A percentile compares a stretch with the other conserved stretches of the same genome.
These are phyloP conservation scores for Gamarada debralockiae DNA, from an alignment of 495 filamentous ascomycete species.

Conservation along the genomic window DNA sequence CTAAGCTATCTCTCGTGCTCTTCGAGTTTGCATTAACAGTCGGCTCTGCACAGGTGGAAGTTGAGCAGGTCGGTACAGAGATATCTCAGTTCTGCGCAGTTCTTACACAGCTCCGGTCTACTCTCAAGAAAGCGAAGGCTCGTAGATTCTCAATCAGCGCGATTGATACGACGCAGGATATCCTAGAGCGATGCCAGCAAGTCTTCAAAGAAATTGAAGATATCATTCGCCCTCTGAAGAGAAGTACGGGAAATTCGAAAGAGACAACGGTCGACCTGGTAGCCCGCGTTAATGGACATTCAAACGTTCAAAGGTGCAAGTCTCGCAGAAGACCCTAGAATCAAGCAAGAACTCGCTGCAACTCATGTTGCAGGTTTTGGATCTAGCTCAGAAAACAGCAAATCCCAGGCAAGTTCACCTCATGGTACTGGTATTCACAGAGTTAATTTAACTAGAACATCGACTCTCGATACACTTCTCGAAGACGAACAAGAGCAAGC, in stretches of 20 bases:
- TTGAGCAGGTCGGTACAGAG: slow-evolving; percentile 37
- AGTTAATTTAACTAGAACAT: slow-evolving; percentile 1
- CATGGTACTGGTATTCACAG: neutral
- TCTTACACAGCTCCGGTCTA: slow-evolving; percentile 37
- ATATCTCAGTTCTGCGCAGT: slow-evolving; percentile 13
- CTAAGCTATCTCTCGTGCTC: slow-evolving; percentile 16
- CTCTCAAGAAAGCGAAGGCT: slow-evolving; percentile 52
- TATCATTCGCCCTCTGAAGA: slow-evolving; percentile 13
- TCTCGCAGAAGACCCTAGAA: slow-evolving; percentile 5
- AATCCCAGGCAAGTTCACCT: slow-evolving; percentile 11
- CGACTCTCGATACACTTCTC: slow-evolving; percentile 3
- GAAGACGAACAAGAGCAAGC: slow-evolving; percentile 10
- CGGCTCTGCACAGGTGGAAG: slow-evolving; percentile 33
- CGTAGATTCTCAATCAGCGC: slow-evolving; percentile 35
- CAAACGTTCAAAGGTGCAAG: slow-evolving; percentile 13
- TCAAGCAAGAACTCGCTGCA: slow-evolving; percentile 12
- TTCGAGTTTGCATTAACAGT: slow-evolving; percentile 49
- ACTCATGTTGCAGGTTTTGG: slow-evolving; percentile 12
- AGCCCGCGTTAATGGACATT: slow-evolving; percentile 12
- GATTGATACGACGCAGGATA: slow-evolving; percentile 28
- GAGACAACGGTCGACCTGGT: neutral
- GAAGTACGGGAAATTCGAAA: neutral
- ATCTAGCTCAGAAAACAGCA: slow-evolving; percentile 10
- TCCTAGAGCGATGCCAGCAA: slow-evolving; percentile 33
- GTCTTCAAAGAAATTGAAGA: slow-evolving; percentile 30